phyloP scores from a whole-genome alignment of 352 stramenopile genomes.

The Phytopythium helicoides region DNA sequence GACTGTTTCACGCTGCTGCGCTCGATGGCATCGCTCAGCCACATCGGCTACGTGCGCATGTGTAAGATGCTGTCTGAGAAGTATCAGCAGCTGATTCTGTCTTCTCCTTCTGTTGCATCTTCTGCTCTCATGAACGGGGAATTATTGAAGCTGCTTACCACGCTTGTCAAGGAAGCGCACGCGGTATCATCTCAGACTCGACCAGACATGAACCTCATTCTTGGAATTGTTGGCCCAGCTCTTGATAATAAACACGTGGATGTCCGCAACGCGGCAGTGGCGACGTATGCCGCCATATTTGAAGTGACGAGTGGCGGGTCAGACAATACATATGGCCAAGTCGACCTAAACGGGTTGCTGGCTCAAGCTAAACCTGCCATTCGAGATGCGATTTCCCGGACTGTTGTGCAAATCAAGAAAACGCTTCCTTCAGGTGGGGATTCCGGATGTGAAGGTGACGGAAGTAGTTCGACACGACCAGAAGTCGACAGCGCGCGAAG shows the following conservation, averaged over 20 bases:
- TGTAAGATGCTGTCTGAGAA: slow-evolving; percentile 63
- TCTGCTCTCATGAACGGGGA: slow-evolving; percentile 58
- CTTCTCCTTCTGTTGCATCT: slow-evolving; percentile 26
- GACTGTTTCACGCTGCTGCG: slow-evolving; percentile 75
- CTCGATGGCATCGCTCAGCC: slow-evolving; percentile 47
- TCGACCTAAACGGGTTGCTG: slow-evolving; percentile 63
- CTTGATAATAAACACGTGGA: slow-evolving; percentile 87
- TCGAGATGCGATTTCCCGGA: slow-evolving; percentile 66
- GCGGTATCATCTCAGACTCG: slow-evolving; percentile 2
- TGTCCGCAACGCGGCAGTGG: slow-evolving; percentile 65
- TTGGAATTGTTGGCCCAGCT: slow-evolving; percentile 42
- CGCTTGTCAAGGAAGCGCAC: slow-evolving; percentile 47
- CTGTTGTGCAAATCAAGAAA: slow-evolving; percentile 69
- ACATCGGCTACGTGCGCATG: slow-evolving; percentile 61
- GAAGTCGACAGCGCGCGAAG: slow-evolving; percentile 54
- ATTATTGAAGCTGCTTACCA: slow-evolving; percentile 59
- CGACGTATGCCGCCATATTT: slow-evolving; percentile 68
- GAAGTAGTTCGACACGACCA: slow-evolving; percentile 13
- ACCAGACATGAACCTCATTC: slow-evolving; percentile 37
- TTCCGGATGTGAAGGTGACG: slow-evolving; percentile 7
- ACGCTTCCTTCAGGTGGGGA: slow-evolving; percentile 11
- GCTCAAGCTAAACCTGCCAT: slow-evolving; percentile 64
- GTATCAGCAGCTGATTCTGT: slow-evolving; percentile 36
- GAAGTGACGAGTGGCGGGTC: slow-evolving; percentile 57
- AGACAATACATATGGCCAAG: slow-evolving; percentile 18